Evolutionary conservation across 2,329 filamentous ascomycete species (phyloP), one percentile per base, ranked within the genome.

Genomic region (Talaromyces sp.): DNA sequence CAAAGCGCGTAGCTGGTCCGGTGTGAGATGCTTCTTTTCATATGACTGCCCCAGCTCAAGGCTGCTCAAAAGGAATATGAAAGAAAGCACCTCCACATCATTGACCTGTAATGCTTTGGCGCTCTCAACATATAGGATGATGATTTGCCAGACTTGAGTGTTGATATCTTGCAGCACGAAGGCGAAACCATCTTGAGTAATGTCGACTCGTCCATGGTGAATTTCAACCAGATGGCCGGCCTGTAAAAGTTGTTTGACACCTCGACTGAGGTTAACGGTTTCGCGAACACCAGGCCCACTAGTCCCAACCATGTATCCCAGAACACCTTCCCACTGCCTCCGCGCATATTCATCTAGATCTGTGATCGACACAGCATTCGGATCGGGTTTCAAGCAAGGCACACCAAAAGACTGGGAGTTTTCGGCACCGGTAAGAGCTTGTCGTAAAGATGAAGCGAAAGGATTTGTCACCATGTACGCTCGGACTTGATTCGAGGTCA

Each of bases 131-230:
- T 97, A 99, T 37, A 97, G 88, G 35, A 99, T 89, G 41, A 99
- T 84, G 56, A 99, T 83, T 31, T 93, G 95, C 95, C 95, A 99
- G 41, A 99, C 93, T 77, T 99, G 95, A 0, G 94, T 93, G 76
- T 97, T 98, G 66, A 94, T 90, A 74, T 97, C 94, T 73, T 98
- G 94, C 9, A 99, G 83, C 64, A 99, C 83, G 73, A 99, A 99
- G 0, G 92, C 93, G 75, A 99, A 99, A 8, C 95, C 95, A 2
- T 91, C 88, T 74, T 97, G 89, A 0, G 95, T 99, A 72, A 99
- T 99, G 62, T 86, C 87, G 10, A 92, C 84, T 63, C 79, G 77
- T 27, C 79, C 79, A 52, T 82, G 80, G 41, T 78, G 77, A 8
- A 82, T 79, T 73, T 92, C 89, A 22, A 99, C 93, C 9, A 98